Conservation (phyloP, 208 protist species). For the Tritrichomonas musculus region DNA sequence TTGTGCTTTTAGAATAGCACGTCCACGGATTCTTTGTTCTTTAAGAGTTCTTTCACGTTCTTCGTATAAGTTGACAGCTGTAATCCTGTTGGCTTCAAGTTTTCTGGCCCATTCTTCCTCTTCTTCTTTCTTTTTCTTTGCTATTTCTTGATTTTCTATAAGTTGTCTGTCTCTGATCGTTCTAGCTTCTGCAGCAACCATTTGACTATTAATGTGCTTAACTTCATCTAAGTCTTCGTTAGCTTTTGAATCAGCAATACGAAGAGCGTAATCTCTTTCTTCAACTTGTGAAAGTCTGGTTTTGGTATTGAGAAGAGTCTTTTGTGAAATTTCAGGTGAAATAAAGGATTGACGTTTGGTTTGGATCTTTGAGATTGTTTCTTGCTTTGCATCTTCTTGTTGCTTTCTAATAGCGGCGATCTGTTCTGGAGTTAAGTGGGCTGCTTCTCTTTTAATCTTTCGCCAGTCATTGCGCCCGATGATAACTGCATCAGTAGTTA, state of each 20-base stretch:
- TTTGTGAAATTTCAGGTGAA: neutral
- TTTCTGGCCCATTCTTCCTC: neutral
- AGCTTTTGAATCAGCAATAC: neutral
- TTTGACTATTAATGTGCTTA: neutral
- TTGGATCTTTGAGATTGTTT: neutral
- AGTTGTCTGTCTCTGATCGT: neutral
- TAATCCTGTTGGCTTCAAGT: neutral
- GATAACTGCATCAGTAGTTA: neutral
- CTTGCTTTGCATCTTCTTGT: neutral
- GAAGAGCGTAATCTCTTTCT: neutral
- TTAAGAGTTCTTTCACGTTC: neutral
- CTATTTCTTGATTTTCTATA: neutral
- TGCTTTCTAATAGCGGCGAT: neutral
- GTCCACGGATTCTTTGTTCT: neutral
- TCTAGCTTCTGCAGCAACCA: neutral
- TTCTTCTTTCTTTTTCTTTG: neutral
- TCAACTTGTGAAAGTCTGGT: neutral
- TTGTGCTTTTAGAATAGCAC: neutral
- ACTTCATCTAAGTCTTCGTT: conserved; percentile 20
- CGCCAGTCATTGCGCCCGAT: neutral
- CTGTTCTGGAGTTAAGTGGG: neutral
- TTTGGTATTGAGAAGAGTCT: neutral
- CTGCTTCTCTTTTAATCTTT: neutral
- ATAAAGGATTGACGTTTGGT: neutral
- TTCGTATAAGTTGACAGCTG: neutral